Base-by-base conservation (phyloP, 1,284 basidiomycete genomes). In the Papiliotrema laurentii region DNA sequence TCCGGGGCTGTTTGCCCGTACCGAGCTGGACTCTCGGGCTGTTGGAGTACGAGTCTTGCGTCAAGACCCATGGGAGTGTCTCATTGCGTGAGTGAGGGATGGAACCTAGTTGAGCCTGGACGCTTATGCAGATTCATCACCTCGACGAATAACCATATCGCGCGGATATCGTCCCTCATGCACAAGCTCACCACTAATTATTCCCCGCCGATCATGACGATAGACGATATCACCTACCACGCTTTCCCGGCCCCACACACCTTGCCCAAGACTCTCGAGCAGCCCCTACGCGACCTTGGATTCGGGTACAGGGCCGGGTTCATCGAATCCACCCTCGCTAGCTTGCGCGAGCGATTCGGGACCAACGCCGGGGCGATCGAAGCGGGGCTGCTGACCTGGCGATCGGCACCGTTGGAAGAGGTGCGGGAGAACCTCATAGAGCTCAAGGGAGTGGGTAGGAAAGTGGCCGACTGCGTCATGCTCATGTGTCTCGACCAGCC, bases 281-380 rank as follows among this genome's bases (percentile, higher is more conserved):
- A 77, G 2, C 79, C 76, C 13, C 78, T 98, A 16, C 85, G 93
- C 0, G 74, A 80, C 2, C 78, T 98, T 10, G 93, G 94, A 0
- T 98, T 98, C 74, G 96, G 96, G 1, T 98, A 98, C 66, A 84
- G 96, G 31, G 93, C 96, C 0, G 80, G 85, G 42, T 99, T 87
- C 65, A 85, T 99, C 35, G 84, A 89, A 43, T 80, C 81, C 39
- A 90, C 92, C 0, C 86, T 94, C 0, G 78, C 81, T 44, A 85
- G 87, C 77, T 79, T 97, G 2, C 58, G 68, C 19, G 46, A 59
- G 2, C 61, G 68, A 22, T 79, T 86, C 2, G 81, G 83, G 11
- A 64, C 75, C 0, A 36, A 47, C 1, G 43, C 28, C 16, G 66
- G 48, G 11, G 64, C 25, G 5, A 56, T 63, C 33, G 63, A 64